Conservation (phyloP, 768 basidiomycete species). For the Agrocybe chaxingu region DNA sequence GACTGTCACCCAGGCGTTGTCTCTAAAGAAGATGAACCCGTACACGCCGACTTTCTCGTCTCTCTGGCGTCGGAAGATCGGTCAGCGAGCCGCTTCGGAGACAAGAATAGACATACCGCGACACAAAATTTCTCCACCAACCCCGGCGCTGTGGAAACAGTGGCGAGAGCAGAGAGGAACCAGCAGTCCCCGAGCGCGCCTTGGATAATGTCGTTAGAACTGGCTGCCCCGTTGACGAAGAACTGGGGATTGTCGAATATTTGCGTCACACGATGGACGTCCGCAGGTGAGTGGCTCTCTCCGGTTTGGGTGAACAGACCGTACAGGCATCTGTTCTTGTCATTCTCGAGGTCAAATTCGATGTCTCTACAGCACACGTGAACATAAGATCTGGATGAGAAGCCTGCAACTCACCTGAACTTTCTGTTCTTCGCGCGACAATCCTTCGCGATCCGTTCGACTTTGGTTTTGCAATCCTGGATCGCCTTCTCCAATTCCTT, state of each 20-base stretch:
- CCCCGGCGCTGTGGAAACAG: conserved; percentile 42
- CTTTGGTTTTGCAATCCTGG: conserved; percentile 42
- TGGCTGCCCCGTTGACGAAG: conserved; percentile 36
- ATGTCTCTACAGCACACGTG: conserved; percentile 37
- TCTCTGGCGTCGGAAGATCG: conserved; percentile 23
- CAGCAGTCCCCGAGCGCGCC: conserved; percentile 52
- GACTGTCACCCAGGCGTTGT: conserved; percentile 49
- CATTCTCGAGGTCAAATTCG: conserved; percentile 57
- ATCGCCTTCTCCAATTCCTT: conserved; percentile 48
- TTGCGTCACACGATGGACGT: conserved; percentile 37
- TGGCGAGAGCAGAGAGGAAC: conserved; percentile 52
- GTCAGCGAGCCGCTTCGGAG: neutral
- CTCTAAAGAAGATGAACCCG: conserved; percentile 56
- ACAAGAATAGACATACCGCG: conserved; percentile 19
- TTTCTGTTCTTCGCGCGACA: conserved; percentile 45
- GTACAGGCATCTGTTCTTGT: conserved; percentile 38
- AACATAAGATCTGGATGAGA: neutral
- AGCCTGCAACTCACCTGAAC: conserved; percentile 34
- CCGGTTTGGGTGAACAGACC: conserved; percentile 12
- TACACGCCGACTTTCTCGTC: conserved; percentile 55
- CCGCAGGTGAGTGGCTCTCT: conserved; percentile 21
- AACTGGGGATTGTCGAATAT: conserved; percentile 54
- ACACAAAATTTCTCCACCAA: conserved; percentile 46
- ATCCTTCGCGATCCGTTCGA: conserved; percentile 41
- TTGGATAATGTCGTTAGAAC: conserved; percentile 48